Conservation (phyloP, 345 rosid species). For the Melaleuca quinquenervia region DNA sequence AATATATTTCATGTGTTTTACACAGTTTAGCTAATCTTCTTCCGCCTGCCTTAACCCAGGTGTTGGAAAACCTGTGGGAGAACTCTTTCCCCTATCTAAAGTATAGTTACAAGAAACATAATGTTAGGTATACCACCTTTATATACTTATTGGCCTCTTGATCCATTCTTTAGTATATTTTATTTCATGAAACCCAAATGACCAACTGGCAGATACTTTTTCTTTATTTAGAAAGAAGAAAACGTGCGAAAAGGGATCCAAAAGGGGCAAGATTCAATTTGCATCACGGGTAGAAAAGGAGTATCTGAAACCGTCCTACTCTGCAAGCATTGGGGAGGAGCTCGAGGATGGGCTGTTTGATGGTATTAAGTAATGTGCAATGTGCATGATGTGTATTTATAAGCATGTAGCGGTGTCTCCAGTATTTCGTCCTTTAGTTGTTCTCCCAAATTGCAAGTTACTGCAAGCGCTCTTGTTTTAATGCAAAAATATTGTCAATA, state of each 20-base stretch:
- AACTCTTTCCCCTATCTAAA: constrained; percentile 71
- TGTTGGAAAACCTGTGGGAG: constrained; percentile 67
- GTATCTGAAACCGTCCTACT: constrained; percentile 67
- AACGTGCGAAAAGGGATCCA: constrained; percentile 31
- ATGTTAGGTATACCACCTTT: constrained; percentile 41
- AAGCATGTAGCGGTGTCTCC: neutral
- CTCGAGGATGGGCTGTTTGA: constrained; percentile 92
- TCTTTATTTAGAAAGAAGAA: constrained; percentile 51
- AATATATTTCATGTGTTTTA: neutral
- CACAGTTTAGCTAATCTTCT: neutral
- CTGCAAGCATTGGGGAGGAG: constrained; percentile 77
- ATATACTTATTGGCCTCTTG: neutral
- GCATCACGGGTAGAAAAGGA: constrained; percentile 87
- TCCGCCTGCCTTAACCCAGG: constrained; percentile 22
- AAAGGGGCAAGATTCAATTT: constrained; percentile 45
- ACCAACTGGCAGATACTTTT: neutral
- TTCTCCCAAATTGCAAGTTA: neutral
- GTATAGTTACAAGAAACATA: constrained; percentile 66
- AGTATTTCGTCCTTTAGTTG: neutral
- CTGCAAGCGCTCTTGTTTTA: neutral
- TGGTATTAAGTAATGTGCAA: constrained; percentile 29
- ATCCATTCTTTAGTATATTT: neutral
- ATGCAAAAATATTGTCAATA: neutral
- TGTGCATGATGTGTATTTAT: neutral
- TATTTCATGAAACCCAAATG: neutral